Evolutionary conservation across 1,284 basidiomycete genomes (phyloP).

Genomic region (Ganoderma multipileum): DNA sequence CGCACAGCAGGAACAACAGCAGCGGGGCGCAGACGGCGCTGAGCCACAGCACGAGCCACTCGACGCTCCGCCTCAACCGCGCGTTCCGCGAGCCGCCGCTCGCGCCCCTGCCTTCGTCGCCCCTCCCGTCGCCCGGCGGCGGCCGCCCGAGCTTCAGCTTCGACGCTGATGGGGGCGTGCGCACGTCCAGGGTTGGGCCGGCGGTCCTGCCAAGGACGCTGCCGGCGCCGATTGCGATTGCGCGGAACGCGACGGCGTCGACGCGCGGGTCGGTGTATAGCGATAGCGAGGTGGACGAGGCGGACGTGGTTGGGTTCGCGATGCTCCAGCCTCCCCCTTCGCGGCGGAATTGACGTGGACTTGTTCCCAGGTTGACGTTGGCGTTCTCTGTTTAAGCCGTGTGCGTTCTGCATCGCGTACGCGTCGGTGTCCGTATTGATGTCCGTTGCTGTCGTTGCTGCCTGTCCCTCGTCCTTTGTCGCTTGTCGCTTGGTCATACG

Average conservation of each 20-base stretch:
- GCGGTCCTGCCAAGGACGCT: neutral
- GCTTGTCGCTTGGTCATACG: neutral
- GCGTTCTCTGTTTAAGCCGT: neutral
- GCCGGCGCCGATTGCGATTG: neutral
- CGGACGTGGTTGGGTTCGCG: constrained; percentile 21
- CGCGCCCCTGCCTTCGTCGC: constrained; percentile 36
- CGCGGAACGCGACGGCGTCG: constrained; percentile 13
- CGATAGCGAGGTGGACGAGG: neutral
- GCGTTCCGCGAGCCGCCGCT: constrained; percentile 37
- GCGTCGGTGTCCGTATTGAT: neutral
- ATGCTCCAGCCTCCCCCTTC: constrained; percentile 26
- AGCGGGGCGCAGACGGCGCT: constrained; percentile 5
- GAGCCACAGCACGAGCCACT: constrained; percentile 20
- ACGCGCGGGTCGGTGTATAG: constrained; percentile 24
- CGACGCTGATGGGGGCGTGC: constrained; percentile 6
- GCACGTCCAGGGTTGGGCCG: neutral
- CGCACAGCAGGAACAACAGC: constrained; percentile 16
- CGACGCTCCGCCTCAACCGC: constrained; percentile 21
- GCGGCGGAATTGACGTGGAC: neutral
- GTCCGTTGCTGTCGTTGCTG: neutral
- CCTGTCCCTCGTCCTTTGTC: neutral
- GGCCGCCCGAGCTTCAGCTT: constrained; percentile 25
- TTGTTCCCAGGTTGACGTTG: neutral
- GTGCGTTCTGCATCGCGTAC: neutral
- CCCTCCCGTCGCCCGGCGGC: constrained; percentile 30